Conservation (phyloP, 257 asterid genomes). For the Solanum etuberosum region DNA sequence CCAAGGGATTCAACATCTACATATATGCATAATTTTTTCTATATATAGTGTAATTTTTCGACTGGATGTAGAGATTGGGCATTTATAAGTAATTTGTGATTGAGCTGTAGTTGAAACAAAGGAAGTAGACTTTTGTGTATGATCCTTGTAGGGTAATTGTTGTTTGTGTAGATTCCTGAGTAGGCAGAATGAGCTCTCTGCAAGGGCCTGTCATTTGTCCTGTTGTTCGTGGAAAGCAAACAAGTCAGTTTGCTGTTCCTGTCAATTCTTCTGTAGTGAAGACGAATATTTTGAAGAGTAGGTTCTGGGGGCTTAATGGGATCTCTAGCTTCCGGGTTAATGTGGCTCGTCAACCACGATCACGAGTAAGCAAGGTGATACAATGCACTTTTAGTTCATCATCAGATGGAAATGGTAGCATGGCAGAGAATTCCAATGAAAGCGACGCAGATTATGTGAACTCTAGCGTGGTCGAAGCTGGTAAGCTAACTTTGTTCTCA, state of each 20-base stretch:
- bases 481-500: conserved; percentile 19
- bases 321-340: conserved; percentile 1
- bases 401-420: conserved; percentile 81
- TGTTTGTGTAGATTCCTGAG: background rate
- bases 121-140: background rate
- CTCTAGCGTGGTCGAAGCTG: conserved; percentile 90
- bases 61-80: background rate
- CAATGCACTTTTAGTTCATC: conserved; percentile 71
- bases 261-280: conserved; percentile 31
- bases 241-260: conserved; percentile 30
- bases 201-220: conserved; percentile 62
- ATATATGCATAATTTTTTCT: too few relatives aligned
- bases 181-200: conserved; percentile 7
- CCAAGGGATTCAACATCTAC: background rate
- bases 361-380: conserved; percentile 23
- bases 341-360: conserved; percentile 12
- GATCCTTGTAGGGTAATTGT: background rate
- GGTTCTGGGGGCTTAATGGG: conserved; percentile 46
- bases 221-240: conserved; percentile 45
- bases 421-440: conserved; percentile 64
- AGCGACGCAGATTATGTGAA: conserved; percentile 77
- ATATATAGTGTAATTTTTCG: background rate
- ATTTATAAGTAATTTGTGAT: background rate
- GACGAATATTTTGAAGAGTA: conserved; percentile 32
- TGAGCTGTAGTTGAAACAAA: background rate